Percentiles rank a stretch among this genome's conserved stretches.
These are phyloP conservation scores for Cryphonectria naterciae DNA, from an alignment of 2,329 filamentous ascomycete genomes.

Conservation along the genomic window DNA sequence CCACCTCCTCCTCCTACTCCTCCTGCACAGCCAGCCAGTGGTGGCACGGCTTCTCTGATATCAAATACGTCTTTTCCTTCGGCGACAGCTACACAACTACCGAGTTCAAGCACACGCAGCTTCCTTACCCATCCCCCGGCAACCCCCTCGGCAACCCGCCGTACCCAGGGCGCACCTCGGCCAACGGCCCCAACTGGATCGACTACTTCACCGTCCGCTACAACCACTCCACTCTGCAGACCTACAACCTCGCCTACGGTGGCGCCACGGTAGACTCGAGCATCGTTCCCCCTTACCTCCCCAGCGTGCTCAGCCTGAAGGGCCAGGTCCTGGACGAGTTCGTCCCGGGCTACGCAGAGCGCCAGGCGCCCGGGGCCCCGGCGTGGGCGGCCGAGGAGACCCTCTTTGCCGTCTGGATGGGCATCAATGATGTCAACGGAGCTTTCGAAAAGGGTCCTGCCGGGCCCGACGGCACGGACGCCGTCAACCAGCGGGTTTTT, in stretches of 20 bases:
- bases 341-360: slow-evolving; percentile 37
- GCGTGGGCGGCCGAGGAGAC: slow-evolving; percentile 44
- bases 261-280: slow-evolving; percentile 57
- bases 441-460: slow-evolving; percentile 41
- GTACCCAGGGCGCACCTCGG: slow-evolving; percentile 55
- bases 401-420: slow-evolving; percentile 56
- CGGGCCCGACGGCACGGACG: slow-evolving; percentile 35
- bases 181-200: slow-evolving; percentile 57
- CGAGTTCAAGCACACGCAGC: slow-evolving; percentile 57
- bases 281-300: slow-evolving; percentile 54
- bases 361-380: slow-evolving; percentile 43
- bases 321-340: slow-evolving; percentile 53
- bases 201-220: slow-evolving; percentile 52
- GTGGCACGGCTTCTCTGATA: slow-evolving; percentile 42
- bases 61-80: slow-evolving; percentile 48
- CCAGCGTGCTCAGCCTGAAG: slow-evolving; percentile 52
- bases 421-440: slow-evolving; percentile 60
- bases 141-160: slow-evolving; percentile 67
- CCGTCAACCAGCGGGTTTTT: slow-evolving; percentile 44
- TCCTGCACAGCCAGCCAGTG: slow-evolving; percentile 34
- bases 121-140: slow-evolving; percentile 50
- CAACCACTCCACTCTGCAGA: slow-evolving; percentile 50
- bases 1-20: slow-evolving; percentile 24
- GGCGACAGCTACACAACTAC: slow-evolving; percentile 26
- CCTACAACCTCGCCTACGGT: slow-evolving; percentile 59